Base-by-base conservation (phyloP, 129 eudicot species). In the Tanacetum coccineum region DNA sequence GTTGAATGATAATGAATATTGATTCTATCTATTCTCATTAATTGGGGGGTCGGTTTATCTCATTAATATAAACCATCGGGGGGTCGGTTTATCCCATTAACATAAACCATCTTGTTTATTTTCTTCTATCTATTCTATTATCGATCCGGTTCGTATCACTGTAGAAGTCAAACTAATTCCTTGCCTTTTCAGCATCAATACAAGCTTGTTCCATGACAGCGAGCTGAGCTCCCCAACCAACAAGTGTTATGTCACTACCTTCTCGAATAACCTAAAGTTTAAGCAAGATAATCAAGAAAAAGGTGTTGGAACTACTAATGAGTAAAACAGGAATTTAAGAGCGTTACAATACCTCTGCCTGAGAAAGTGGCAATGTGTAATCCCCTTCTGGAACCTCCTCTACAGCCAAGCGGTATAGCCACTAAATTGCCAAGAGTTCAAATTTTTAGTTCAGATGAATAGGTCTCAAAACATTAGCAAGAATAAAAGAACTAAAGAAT, bases 181-280 rank as follows among this genome's bases (percentile, higher is more conserved):
- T 40, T 63, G 85, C 99, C 96, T 93, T 93, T 85, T 79, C 88
- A 52, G 99, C 99, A 22, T 93, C 96, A 36, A 62, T 67, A 58
- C 96, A 89, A 57, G 95, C 99, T 75, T 93, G 90, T 77, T 86
- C 87, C 99, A 93, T 93, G 49, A 85, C 62, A 58, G 95, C 48
- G 18, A 93, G 83, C 83, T 93, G 99, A 79, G 99, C 99, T 64
- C 99, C 99, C 99, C 99, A 93, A 30, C 99, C 99, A 67, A 93
- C 95, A 53, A 93, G 92, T 67, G 96, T 93, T 52, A 93, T 89
- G 78, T 93, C 99, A 53, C 81, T 82, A 26, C 99, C 96, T 79
- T 93, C 90, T 62, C 90, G 85, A 15, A 93, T 84, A 69, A 93
- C 93, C 96, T 89, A 77, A 30, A 51, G 46, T 56, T 63, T 49